Percentiles rank a stretch among this genome's conserved stretches.
These are phyloP conservation scores for Septoria petroselini DNA, from an alignment of 2,329 filamentous ascomycete genomes.

Conservation along the genomic window DNA sequence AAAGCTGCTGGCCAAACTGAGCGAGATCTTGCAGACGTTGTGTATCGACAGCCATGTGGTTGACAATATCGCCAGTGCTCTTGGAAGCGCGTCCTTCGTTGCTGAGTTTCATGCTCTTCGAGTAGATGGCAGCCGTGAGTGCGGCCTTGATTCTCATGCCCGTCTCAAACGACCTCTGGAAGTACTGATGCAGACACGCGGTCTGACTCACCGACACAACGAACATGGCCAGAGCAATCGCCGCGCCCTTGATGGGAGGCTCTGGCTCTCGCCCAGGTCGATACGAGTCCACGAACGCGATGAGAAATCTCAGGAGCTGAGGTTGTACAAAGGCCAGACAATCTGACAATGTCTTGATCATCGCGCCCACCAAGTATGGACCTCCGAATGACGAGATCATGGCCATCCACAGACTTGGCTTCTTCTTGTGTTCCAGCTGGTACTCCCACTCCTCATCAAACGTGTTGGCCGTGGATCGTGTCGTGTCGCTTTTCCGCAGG, in stretches of 20 bases:
- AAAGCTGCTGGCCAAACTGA: constrained; percentile 91
- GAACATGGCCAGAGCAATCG: constrained; percentile 92
- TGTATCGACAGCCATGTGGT: constrained; percentile 98
- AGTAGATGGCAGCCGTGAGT: constrained; percentile 85
- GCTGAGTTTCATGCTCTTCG: constrained; percentile 83
- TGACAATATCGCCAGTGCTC: constrained; percentile 95
- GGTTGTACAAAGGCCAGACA: constrained; percentile 83
- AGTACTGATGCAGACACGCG: constrained; percentile 91
- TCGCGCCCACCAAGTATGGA: constrained; percentile 73
- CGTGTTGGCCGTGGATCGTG: constrained; percentile 64
- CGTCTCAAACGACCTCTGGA: constrained; percentile 89
- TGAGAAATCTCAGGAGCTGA: constrained; percentile 79
- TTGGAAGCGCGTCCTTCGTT: constrained; percentile 88
- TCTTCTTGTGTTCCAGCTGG: constrained; percentile 65
- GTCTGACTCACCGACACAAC: constrained; percentile 81
- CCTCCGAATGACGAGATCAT: constrained; percentile 79
- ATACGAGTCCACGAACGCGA: constrained; percentile 81
- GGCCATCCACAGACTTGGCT: constrained; percentile 81
- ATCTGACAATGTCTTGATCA: constrained; percentile 90
- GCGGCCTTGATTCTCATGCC: constrained; percentile 96
- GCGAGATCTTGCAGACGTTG: constrained; percentile 92
- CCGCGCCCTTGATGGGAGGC: constrained; percentile 76
- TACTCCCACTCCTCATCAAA: constrained; percentile 74
- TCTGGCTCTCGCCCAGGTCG: constrained; percentile 58
- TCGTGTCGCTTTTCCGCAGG: constrained; percentile 74